Base-by-base conservation (phyloP, 2,329 filamentous ascomycete species). In the Epichloe typhina region DNA sequence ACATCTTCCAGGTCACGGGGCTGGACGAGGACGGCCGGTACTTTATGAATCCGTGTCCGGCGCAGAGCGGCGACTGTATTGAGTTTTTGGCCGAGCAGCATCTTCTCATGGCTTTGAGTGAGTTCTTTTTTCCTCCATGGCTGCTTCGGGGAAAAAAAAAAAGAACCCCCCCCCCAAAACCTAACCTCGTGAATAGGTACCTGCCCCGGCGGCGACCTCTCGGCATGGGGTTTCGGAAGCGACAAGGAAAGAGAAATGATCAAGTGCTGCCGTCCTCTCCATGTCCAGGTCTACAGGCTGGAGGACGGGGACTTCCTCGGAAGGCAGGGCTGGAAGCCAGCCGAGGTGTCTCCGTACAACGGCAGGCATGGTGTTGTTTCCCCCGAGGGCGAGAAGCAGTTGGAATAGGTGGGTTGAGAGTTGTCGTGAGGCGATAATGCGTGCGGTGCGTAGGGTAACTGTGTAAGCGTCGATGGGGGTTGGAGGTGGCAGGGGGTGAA, bases 1-100 rank as follows among this genome's bases (percentile, higher is more conserved):
- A 94, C 60, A 72, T 94, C 3, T 93, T 94, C 62, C 88, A 94
- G 64, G 86, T 90, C 6, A 93, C 88, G 0, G 86, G 87, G 0
- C 63, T 93, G 45, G 83, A 93, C 59, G 72, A 77, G 49, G 61
- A 83, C 53, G 86, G 85, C 0, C 76, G 80, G 49, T 91, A 90
- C 57, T 90, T 87, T 54, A 94, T 94, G 76, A 80, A 74, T 52
- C 74, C 79, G 0, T 77, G 73, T 52, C 79, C 79, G 0, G 79
- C 79, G 0, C 63, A 68, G 50, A 57, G 65, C 6, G 76, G 73
- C 0, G 79, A 82, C 52, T 80, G 75, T 51, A 78, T 91, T 51
- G 84, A 88, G 65, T 89, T 93, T 61, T 79, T 93, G 53, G 86
- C 87, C 0, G 88, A 93, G 70, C 79, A 86, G 59, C 84, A 90